Percentiles rank a stretch among this genome's conserved stretches.
These are phyloP conservation scores for Yamadazyma epiphylla DNA, from an alignment of 1,139 yeast species.

Conservation along the genomic window DNA sequence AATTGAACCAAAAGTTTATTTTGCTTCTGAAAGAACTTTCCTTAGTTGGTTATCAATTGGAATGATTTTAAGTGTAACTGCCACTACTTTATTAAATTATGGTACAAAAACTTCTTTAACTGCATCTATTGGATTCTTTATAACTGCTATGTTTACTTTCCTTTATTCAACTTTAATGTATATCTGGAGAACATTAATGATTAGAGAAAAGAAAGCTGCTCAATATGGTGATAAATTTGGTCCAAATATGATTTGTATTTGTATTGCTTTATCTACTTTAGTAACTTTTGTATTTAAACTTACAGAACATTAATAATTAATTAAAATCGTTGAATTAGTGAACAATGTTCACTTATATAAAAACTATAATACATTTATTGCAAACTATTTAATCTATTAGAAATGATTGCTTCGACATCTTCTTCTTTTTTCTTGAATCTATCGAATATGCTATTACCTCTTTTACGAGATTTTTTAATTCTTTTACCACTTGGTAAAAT, in stretches of 20 bases:
- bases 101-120: slow-evolving; percentile 68
- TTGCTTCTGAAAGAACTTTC: slow-evolving; percentile 80
- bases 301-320: slow-evolving; percentile 19
- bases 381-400: slow-evolving; percentile 35
- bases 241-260: slow-evolving; percentile 76
- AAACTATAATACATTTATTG: slow-evolving; percentile 1
- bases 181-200: slow-evolving; percentile 77
- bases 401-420: slow-evolving; percentile 59
- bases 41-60: slow-evolving; percentile 76
- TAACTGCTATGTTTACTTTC: slow-evolving; percentile 73
- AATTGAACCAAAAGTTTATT: slow-evolving; percentile 81
- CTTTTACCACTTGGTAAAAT: slow-evolving; percentile 68
- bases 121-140: slow-evolving; percentile 86
- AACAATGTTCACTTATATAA: too few relatives aligned
- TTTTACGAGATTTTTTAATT: slow-evolving; percentile 35
- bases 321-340: too few relatives aligned
- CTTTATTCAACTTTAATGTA: slow-evolving; percentile 72
- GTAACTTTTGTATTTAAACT: slow-evolving; percentile 63
- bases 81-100: slow-evolving; percentile 65
- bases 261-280: slow-evolving; percentile 68
- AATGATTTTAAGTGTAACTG: slow-evolving; percentile 68
- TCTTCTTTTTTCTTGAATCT: slow-evolving; percentile 28
- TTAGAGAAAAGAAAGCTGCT: slow-evolving; percentile 77
- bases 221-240: slow-evolving; percentile 87
- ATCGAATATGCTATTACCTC: slow-evolving; percentile 19